Conservation (phyloP, 192 early-diverging fungal species). For the Backusella australiensis region DNA sequence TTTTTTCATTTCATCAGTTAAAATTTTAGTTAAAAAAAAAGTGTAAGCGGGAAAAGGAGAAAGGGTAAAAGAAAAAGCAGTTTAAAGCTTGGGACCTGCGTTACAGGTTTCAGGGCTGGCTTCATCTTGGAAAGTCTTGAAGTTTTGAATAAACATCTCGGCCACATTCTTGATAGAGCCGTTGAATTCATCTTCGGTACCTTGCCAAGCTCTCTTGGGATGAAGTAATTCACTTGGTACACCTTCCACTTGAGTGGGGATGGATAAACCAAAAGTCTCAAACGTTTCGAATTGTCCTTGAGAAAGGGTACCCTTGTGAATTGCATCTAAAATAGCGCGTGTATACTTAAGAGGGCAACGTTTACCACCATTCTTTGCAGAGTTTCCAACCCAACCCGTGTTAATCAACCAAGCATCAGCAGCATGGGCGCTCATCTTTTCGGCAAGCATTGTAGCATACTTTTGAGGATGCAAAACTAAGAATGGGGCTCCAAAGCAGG, state of each 20-base stretch:
- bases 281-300: constrained; percentile 84
- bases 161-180: constrained; percentile 75
- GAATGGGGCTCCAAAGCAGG: constrained; percentile 95
- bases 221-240: constrained; percentile 86
- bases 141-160: constrained; percentile 84
- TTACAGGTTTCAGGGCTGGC: constrained; percentile 70
- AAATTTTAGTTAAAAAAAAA: background rate
- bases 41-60: background rate
- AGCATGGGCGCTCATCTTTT: constrained; percentile 85
- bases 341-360: constrained; percentile 96
- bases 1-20: background rate
- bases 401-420: constrained; percentile 93
- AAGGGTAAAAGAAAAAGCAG: background rate
- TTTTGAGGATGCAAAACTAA: constrained; percentile 92
- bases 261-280: constrained; percentile 81
- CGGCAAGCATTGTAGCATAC: constrained; percentile 94
- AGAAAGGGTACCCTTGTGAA: constrained; percentile 89
- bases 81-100: constrained; percentile 54
- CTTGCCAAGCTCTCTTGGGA: constrained; percentile 85
- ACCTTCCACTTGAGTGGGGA: constrained; percentile 73
- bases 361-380: constrained; percentile 77
- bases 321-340: constrained; percentile 95
- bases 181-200: constrained; percentile 61
- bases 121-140: constrained; percentile 79
- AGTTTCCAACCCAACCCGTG: constrained; percentile 95